Percentiles rank a stretch among this genome's conserved stretches.
These are phyloP conservation scores for Candida ulmi DNA, from an alignment of 805 yeast genomes.

Conservation along the genomic window DNA sequence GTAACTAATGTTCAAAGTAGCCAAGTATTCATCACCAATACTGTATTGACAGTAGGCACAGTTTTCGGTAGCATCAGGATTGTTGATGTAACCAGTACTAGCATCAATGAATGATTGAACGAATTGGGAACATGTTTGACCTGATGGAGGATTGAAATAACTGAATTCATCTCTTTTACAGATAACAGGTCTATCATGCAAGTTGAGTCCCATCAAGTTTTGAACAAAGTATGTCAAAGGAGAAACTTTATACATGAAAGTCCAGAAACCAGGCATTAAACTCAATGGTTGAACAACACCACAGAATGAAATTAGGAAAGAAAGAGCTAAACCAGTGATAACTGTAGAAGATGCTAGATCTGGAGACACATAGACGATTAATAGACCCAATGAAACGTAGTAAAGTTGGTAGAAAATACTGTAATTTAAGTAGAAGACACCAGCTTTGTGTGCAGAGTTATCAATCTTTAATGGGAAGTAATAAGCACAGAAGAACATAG, in stretches of 20 bases:
- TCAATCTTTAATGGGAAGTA: constrained; percentile 45
- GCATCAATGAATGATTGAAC: constrained; percentile 33
- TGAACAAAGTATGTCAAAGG: constrained; percentile 58
- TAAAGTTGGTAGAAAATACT: constrained; percentile 38
- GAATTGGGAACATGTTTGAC: constrained; percentile 58
- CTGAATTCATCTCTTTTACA: constrained; percentile 47
- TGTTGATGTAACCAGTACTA: constrained; percentile 46
- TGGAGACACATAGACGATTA: constrained; percentile 54
- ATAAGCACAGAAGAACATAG: constrained; percentile 47
- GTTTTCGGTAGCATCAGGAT: constrained; percentile 37
- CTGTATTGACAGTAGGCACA: constrained; percentile 37
- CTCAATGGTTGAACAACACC: constrained; percentile 32
- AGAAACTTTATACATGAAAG: constrained; percentile 60
- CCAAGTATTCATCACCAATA: constrained; percentile 34
- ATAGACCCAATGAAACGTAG: constrained; percentile 40
- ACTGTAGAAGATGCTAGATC: constrained; percentile 67
- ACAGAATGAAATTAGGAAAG: constrained; percentile 30
- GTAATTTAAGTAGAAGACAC: constrained; percentile 41
- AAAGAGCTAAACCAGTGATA: constrained; percentile 38
- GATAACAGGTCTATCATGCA: constrained; percentile 45
- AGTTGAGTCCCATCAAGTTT: constrained; percentile 41
- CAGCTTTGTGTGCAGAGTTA: constrained; percentile 40
- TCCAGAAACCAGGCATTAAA: constrained; percentile 69
- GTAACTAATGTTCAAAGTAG: constrained; percentile 35
- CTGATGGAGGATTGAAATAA: constrained; percentile 46